Percentiles rank a stretch among this genome's conserved stretches.
These are phyloP conservation scores for Passiflora organensis DNA, from an alignment of 345 rosid genomes.

Conservation along the genomic window DNA sequence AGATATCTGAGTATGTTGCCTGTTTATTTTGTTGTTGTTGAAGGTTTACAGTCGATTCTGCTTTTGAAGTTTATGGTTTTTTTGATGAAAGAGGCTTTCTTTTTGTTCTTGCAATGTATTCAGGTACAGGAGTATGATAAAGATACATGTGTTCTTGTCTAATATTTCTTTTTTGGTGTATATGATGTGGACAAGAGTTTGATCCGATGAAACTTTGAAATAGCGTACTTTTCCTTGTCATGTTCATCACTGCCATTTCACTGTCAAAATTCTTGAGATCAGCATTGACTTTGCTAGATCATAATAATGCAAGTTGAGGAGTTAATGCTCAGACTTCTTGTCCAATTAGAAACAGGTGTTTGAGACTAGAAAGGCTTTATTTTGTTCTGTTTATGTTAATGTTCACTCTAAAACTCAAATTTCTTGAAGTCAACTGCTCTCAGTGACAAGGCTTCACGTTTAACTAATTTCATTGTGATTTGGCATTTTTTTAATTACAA, in stretches of 20 bases:
- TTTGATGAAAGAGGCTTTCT: too few relatives aligned
- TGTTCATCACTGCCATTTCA: background rate
- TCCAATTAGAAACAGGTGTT: too few relatives aligned
- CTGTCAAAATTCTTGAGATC: background rate
- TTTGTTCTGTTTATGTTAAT: too few relatives aligned
- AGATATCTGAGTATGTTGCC: slow-evolving; percentile 31
- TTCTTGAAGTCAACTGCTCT: too few relatives aligned
- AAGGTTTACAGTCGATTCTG: background rate
- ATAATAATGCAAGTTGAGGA: background rate
- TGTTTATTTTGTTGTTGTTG: slow-evolving; percentile 12
- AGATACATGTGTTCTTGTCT: background rate
- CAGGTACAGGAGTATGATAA: background rate
- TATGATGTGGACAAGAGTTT: background rate
- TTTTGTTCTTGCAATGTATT: too few relatives aligned
- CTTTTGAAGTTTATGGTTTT: background rate
- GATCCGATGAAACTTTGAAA: background rate
- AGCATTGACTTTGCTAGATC: background rate
- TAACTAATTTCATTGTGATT: too few relatives aligned
- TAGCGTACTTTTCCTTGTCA: background rate
- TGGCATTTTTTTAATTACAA: too few relatives aligned
- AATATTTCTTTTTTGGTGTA: background rate
- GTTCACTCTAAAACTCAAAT: too few relatives aligned
- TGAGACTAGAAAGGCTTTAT: too few relatives aligned
- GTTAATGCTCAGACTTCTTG: too few relatives aligned
- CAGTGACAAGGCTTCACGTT: too few relatives aligned